A percentile compares a stretch with the other conserved stretches of the same genome.
Evolutionary conservation across 306 rosid genomes (phyloP).

Genomic region (Lathyrus oleraceus): DNA sequence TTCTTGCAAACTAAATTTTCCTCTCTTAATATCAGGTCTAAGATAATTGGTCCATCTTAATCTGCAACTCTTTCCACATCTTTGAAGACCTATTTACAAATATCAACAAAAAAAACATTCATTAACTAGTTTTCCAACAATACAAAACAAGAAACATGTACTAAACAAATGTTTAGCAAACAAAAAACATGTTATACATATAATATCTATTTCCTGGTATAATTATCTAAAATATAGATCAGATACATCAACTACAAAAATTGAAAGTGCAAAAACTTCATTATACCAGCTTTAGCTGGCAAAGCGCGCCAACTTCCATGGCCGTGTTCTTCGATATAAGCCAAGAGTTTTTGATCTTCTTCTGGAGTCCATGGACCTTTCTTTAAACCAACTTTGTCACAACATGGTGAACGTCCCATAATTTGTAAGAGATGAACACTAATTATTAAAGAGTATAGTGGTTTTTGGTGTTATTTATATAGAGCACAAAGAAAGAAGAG

Average conservation of each 20-base stretch:
- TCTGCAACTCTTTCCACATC: constrained; percentile 99
- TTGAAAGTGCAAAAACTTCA: not conserved
- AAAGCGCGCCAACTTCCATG: constrained; percentile 99
- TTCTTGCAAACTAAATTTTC: constrained; percentile 96
- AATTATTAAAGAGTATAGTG: constrained; percentile 26
- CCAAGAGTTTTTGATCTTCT: constrained; percentile 97
- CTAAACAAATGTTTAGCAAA: not conserved
- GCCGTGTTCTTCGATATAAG: constrained; percentile 93
- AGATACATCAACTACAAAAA: not conserved
- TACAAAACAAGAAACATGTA: not conserved
- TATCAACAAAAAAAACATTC: not conserved
- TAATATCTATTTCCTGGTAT: too few species aligned
- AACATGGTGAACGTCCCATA: constrained; percentile 99
- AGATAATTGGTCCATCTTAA: constrained; percentile 97
- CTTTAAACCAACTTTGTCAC: constrained; percentile 97
- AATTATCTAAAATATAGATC: too few species aligned
- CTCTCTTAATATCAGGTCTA: constrained; percentile 98
- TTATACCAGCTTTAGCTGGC: constrained; percentile 86
- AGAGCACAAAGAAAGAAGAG: constrained; percentile 11
- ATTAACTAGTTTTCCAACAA: not conserved
- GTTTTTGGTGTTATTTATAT: constrained; percentile 48
- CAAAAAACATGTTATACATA: not conserved
- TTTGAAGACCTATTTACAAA: constrained; percentile 72
- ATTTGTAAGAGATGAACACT: constrained; percentile 34
- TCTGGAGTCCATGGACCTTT: constrained; percentile 99